Conservation (phyloP, 78 protist genomes). For the Pelomyxa schiedti region DNA sequence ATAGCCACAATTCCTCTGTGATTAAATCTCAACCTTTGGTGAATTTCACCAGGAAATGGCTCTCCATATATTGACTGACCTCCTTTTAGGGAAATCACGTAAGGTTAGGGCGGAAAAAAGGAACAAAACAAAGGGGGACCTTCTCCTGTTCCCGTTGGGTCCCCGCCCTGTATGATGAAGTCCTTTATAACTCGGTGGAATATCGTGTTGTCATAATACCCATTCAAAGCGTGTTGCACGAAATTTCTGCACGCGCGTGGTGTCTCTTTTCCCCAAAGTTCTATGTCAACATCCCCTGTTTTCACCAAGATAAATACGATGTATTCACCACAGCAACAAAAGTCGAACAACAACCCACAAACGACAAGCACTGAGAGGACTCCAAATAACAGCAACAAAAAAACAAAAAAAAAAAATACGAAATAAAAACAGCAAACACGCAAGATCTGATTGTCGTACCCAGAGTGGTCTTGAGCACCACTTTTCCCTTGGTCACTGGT, state of each 20-base stretch:
- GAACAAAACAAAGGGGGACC: no score
- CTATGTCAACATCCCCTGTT: conserved; percentile 78
- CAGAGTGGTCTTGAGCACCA: conserved; percentile 66
- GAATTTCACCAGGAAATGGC: conserved; percentile 80
- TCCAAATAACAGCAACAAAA: no score
- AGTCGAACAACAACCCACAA: no score
- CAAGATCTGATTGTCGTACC: no score
- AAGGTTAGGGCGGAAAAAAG: not conserved
- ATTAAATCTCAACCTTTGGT: conserved; percentile 52
- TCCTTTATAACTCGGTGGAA: conserved; percentile 78
- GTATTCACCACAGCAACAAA: no score
- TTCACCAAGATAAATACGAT: no score
- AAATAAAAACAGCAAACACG: no score
- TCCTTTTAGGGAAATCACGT: no score
- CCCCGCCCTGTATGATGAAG: conserved; percentile 86
- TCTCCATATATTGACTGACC: conserved; percentile 69
- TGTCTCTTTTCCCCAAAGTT: conserved; percentile 83
- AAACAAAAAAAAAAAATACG: no score
- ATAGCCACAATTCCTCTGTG: conserved; percentile 57
- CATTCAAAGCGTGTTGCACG: conserved; percentile 64
- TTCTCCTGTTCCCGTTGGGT: conserved; percentile 83
- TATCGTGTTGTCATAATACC: conserved; percentile 73
- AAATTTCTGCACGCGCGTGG: conserved; percentile 76
- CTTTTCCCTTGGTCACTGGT: conserved; percentile 80
- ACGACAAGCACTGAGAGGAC: no score